phyloP scores from a whole-genome alignment of 108 stramenopile genomes.

The Skeletonema tropicum region DNA sequence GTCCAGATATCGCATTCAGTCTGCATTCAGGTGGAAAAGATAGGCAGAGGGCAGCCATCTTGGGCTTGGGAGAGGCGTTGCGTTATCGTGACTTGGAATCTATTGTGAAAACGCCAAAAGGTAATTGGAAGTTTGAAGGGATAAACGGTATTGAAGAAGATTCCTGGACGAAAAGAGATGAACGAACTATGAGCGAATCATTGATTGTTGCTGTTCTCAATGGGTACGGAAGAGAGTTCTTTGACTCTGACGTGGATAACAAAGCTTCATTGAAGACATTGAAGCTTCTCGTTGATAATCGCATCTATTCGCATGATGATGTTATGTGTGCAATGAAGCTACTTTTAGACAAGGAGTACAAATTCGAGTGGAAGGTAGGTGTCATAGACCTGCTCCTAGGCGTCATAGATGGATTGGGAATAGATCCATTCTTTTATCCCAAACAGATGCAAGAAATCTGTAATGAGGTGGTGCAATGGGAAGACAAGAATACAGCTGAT shows the following conservation, averaged over 20 bases:
- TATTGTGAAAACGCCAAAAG: not conserved
- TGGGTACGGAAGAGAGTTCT: not conserved
- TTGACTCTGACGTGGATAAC: not conserved
- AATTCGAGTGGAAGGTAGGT: not conserved
- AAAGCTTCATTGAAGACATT: not conserved
- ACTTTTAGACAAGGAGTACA: not conserved
- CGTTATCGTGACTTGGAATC: not conserved
- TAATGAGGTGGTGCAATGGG: not conserved
- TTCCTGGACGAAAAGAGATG: not conserved
- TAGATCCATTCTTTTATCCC: not conserved
- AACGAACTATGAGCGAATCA: not conserved
- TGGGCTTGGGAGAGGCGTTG: not conserved
- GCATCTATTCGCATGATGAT: constrained; percentile 8
- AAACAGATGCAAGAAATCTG: not conserved
- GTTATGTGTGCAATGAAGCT: not conserved
- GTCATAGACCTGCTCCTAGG: not conserved
- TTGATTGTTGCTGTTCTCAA: constrained; percentile 3
- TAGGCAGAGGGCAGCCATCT: not conserved
- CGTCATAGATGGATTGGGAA: not conserved
- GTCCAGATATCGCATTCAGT: not conserved
- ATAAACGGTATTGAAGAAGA: not conserved
- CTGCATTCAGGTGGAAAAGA: not conserved
- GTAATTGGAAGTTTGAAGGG: not conserved
- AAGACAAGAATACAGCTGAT: not conserved
- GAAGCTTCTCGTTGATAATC: not conserved